Conservation (phyloP, 108 stramenopile genomes). For the Skeletonema menzelii region DNA sequence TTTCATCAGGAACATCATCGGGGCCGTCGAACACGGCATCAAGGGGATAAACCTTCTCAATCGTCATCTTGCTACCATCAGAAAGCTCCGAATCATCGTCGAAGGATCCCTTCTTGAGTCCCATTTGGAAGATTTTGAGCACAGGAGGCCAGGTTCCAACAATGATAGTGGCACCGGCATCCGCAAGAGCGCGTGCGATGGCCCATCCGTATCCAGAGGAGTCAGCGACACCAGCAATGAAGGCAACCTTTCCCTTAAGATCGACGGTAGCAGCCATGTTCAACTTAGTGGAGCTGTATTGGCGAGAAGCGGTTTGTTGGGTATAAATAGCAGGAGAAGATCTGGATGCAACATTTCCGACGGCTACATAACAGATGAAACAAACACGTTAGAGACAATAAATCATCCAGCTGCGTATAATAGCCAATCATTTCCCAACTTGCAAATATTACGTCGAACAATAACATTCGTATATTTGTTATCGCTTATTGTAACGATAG, state of each 20-base stretch:
- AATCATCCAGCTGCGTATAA: background rate
- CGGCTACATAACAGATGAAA: constrained; percentile 28
- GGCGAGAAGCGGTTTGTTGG: constrained; percentile 37
- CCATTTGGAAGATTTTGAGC: constrained; percentile 93
- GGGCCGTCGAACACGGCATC: constrained; percentile 96
- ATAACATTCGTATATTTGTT: background rate
- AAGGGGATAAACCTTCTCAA: constrained; percentile 96
- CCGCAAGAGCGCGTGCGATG: constrained; percentile 93
- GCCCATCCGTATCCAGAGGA: constrained; percentile 99
- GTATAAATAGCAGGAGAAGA: constrained; percentile 22
- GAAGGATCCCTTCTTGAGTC: constrained; percentile 86
- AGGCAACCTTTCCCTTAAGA: constrained; percentile 93
- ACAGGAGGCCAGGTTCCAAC: constrained; percentile 99
- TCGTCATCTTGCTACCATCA: constrained; percentile 91
- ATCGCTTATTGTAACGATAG: background rate
- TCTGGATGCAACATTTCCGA: constrained; percentile 29
- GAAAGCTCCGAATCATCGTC: constrained; percentile 84
- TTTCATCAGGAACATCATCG: constrained; percentile 94
- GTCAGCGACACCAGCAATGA: constrained; percentile 97
- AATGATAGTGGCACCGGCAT: constrained; percentile 95
- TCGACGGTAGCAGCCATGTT: constrained; percentile 70
- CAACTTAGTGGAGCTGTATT: constrained; percentile 49
- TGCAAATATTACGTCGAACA: background rate
- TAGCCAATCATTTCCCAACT: background rate
- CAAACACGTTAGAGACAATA: background rate